Conservation (phyloP, 148 eudicot genomes). For the Chenopodium berlandieri region DNA sequence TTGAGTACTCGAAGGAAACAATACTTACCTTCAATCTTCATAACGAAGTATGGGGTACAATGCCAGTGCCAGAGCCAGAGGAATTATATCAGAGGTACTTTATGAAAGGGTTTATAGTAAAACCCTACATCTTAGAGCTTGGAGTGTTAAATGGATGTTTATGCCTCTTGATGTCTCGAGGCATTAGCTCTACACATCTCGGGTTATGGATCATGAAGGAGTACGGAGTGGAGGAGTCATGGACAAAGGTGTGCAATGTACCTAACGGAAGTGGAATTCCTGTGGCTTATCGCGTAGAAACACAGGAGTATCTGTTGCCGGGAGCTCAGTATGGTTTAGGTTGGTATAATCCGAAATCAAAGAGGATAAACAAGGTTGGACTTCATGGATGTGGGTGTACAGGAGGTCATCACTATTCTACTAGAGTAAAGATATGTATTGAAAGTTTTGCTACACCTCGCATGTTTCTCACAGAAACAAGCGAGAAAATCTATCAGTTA, state of each 20-base stretch:
- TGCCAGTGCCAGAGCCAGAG: too few relatives aligned
- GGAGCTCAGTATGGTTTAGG: neutral
- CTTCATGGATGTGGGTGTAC: constrained; percentile 2
- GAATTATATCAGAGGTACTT: too few relatives aligned
- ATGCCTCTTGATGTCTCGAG: constrained; percentile 6
- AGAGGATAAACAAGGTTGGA: neutral
- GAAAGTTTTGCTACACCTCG: neutral
- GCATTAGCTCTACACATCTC: neutral
- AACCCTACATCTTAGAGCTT: neutral
- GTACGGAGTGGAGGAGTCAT: constrained; percentile 14
- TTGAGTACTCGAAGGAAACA: too few relatives aligned
- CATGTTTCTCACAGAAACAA: neutral
- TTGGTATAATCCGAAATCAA: constrained; percentile 10
- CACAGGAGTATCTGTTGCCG: neutral
- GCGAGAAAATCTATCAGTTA: neutral
- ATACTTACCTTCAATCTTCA: too few relatives aligned
- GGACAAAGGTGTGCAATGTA: constrained; percentile 16
- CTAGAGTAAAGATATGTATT: neutral
- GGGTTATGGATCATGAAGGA: constrained; percentile 21
- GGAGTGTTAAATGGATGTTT: constrained; percentile 7
- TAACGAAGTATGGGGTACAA: too few relatives aligned
- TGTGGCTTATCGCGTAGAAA: too few relatives aligned
- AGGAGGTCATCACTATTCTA: neutral
- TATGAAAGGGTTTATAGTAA: too few relatives aligned
- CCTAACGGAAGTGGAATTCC: neutral